Percentiles rank a stretch among this genome's conserved stretches.
Evolutionary conservation across 805 yeast species (phyloP).

Genomic region (Candida loeiensis): DNA sequence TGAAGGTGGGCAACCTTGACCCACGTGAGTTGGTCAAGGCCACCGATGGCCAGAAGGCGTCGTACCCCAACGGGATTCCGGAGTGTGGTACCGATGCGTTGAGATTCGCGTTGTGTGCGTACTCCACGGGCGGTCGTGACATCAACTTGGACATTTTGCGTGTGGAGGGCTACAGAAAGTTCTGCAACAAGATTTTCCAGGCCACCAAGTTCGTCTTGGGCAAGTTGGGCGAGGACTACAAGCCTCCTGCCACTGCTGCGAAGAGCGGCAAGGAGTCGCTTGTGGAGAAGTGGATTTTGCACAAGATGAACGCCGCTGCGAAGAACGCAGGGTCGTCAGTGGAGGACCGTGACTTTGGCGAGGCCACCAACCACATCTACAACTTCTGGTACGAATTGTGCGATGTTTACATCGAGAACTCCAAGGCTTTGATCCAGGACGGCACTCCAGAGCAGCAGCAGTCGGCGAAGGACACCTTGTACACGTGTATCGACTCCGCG

Average conservation of each 20-base stretch:
- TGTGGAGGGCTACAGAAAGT: conserved; percentile 98
- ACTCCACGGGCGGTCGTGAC: conserved; percentile 98
- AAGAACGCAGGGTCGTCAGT: conserved; percentile 60
- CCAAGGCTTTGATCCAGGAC: conserved; percentile 86
- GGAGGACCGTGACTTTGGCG: conserved; percentile 85
- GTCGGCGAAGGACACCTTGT: conserved; percentile 91
- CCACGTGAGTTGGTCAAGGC: conserved; percentile 87
- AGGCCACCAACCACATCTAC: conserved; percentile 81
- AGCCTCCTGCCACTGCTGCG: conserved; percentile 65
- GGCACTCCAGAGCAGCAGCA: conserved; percentile 81
- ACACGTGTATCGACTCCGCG: conserved; percentile 89
- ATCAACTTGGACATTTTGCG: conserved; percentile 93
- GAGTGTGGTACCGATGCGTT: conserved; percentile 99
- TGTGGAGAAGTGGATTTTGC: conserved; percentile 96
- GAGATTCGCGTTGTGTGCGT: conserved; percentile 97
- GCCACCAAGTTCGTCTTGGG: conserved; percentile 95
- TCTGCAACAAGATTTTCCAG: conserved; percentile 98
- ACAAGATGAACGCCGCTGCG: conserved; percentile 71
- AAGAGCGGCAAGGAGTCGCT: conserved; percentile 78
- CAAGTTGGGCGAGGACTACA: conserved; percentile 85
- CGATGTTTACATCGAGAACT: conserved; percentile 97
- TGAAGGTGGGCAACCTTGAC: conserved; percentile 79
- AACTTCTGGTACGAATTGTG: conserved; percentile 96
- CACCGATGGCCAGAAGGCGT: conserved; percentile 76
- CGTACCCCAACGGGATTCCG: conserved; percentile 96